Evolutionary conservation across 768 basidiomycete genomes (phyloP).

Genomic region (Pleurotus eryngii): DNA sequence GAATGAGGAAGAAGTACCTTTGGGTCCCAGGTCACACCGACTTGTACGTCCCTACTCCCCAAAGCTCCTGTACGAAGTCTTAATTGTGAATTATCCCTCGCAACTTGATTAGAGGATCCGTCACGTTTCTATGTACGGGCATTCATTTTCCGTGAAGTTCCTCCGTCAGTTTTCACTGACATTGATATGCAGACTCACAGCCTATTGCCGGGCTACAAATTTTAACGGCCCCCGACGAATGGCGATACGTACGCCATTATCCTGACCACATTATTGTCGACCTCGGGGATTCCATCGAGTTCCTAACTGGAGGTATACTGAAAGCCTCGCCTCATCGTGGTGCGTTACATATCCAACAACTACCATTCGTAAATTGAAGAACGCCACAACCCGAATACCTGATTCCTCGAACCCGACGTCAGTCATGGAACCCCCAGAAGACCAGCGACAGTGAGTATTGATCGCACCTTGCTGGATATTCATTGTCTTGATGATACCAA

Average conservation of each 20-base stretch:
- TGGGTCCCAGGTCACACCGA: slow-evolving; percentile 15
- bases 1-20: slow-evolving; percentile 12
- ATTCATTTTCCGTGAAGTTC: not conserved
- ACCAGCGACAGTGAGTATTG: slow-evolving; percentile 14
- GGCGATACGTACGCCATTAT: slow-evolving; percentile 14
- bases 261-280: slow-evolving; percentile 14
- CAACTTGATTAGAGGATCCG: not conserved
- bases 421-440: slow-evolving; percentile 15
- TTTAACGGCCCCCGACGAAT: slow-evolving; percentile 8
- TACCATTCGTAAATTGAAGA: not conserved
- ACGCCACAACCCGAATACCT: no score
- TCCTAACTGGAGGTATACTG: slow-evolving; percentile 14
- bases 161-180: not conserved
- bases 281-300: slow-evolving; percentile 14
- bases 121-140: not conserved
- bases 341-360: slow-evolving; percentile 1
- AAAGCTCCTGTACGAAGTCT: no score
- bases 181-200: slow-evolving; percentile 11
- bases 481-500: not conserved
- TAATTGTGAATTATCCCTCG: no score
- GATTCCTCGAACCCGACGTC: not conserved
- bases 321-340: slow-evolving; percentile 16
- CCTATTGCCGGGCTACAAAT: slow-evolving; percentile 14
- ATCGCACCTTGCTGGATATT: not conserved
- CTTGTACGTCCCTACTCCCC: slow-evolving; percentile 4